These are phyloP conservation scores for Macrolepiota albuminosa DNA, from an alignment of 768 basidiomycete species.

Conservation along the genomic window DNA sequence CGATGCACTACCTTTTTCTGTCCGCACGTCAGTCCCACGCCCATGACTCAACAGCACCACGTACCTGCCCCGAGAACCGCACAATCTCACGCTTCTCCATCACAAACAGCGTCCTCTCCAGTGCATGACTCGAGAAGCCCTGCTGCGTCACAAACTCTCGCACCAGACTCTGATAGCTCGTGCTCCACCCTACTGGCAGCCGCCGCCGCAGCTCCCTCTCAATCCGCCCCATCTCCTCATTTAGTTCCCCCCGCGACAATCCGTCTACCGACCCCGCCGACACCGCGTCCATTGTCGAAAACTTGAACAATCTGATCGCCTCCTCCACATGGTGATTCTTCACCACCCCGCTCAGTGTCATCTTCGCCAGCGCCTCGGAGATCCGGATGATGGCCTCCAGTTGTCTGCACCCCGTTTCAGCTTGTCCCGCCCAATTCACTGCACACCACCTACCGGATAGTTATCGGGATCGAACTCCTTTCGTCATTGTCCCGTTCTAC, in stretches of 20 bases:
- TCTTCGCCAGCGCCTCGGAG: slow-evolving; percentile 93
- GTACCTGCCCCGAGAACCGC: slow-evolving; percentile 73
- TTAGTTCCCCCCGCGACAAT: slow-evolving; percentile 83
- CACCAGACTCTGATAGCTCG: slow-evolving; percentile 90
- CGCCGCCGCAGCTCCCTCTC: slow-evolving; percentile 81
- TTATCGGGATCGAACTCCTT: slow-evolving; percentile 96
- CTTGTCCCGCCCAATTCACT: not conserved
- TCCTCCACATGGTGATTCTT: slow-evolving; percentile 95
- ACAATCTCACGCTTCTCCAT: slow-evolving; percentile 96
- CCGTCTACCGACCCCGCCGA: slow-evolving; percentile 93
- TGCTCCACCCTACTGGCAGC: slow-evolving; percentile 93
- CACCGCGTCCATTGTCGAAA: slow-evolving; percentile 98
- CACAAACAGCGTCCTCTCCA: slow-evolving; percentile 87
- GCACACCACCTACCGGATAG: slow-evolving; percentile 67
- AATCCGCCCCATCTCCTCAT: slow-evolving; percentile 89
- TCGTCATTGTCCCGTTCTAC: slow-evolving; percentile 98
- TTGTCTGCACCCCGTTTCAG: slow-evolving; percentile 45
- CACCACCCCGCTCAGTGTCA: slow-evolving; percentile 83
- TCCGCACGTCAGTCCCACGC: not conserved
- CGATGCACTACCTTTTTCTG: slow-evolving; percentile 45
- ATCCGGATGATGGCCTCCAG: slow-evolving; percentile 98
- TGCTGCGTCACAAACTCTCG: slow-evolving; percentile 93
- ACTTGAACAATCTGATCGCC: slow-evolving; percentile 96
- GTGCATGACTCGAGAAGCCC: slow-evolving; percentile 83
- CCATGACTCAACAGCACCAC: slow-evolving; percentile 9